These are phyloP conservation scores for Lavandula angustifolia DNA, from an alignment of 257 asterid genomes.

Conservation along the genomic window DNA sequence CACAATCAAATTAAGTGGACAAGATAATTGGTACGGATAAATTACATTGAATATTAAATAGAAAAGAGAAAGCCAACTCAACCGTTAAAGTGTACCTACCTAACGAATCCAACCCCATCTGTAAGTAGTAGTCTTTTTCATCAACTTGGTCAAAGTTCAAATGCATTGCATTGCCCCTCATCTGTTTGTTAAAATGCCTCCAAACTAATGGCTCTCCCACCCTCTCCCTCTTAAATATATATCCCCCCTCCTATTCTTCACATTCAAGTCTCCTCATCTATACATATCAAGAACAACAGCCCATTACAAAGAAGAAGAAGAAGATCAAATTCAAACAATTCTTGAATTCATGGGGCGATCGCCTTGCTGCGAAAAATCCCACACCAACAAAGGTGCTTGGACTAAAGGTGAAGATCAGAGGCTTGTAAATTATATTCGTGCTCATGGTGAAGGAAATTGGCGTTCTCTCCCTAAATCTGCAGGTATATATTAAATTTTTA, in stretches of 20 bases:
- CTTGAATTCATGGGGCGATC: slow-evolving; percentile 68
- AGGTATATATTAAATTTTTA: slow-evolving; percentile 45
- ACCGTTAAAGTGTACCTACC: slow-evolving; percentile 66
- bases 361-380: slow-evolving; percentile 97
- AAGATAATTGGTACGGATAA: too few species aligned
- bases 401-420: slow-evolving; percentile 93
- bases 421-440: slow-evolving; percentile 65
- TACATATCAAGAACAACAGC: background rate
- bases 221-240: slow-evolving; percentile 19
- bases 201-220: slow-evolving; percentile 16
- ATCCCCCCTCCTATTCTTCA: slow-evolving; percentile 21
- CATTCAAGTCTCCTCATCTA: slow-evolving; percentile 32
- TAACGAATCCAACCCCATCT: slow-evolving; percentile 73
- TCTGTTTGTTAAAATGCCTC: slow-evolving; percentile 25
- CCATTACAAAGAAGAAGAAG: background rate
- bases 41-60: slow-evolving; percentile 10
- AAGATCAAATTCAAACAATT: background rate
- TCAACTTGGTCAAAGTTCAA: slow-evolving; percentile 49
- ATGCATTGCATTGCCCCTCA: slow-evolving; percentile 13
- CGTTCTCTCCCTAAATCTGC: slow-evolving; percentile 96
- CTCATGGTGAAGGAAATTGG: slow-evolving; percentile 95
- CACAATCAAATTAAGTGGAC: too few species aligned
- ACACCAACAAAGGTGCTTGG: slow-evolving; percentile 98
- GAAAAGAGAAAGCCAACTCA: slow-evolving; percentile 42
- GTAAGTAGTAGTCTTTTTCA: slow-evolving; percentile 59